phyloP scores from a whole-genome alignment of 768 basidiomycete species.

The Paxillus rubicundulus region DNA sequence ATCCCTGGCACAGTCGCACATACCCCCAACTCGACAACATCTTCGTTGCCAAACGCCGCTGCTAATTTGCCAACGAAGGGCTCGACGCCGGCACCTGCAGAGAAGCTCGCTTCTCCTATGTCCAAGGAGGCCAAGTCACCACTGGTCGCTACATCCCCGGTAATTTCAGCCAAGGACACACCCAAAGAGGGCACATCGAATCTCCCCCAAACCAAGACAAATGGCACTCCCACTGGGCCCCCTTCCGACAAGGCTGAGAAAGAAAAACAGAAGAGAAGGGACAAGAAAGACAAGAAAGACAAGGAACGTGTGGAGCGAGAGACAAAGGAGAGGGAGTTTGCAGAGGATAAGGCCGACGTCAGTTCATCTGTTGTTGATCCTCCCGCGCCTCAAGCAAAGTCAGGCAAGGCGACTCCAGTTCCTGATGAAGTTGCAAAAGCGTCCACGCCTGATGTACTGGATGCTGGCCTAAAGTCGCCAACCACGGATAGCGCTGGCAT shows the following conservation, averaged over 20 bases:
- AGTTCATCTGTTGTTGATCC: constrained; percentile 26
- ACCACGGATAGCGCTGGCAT: constrained; percentile 57
- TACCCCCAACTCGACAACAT: constrained; percentile 57
- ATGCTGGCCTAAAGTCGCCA: constrained; percentile 50
- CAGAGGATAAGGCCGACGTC: constrained; percentile 34
- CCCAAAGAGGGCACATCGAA: constrained; percentile 36
- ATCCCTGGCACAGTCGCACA: constrained; percentile 48
- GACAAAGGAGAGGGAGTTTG: constrained; percentile 36
- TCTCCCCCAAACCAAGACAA: constrained; percentile 31
- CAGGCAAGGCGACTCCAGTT: constrained; percentile 40
- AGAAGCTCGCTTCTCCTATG: constrained; percentile 35
- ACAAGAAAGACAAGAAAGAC: constrained; percentile 63
- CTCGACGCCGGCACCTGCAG: constrained; percentile 33
- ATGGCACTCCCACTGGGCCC: constrained; percentile 30
- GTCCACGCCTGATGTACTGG: constrained; percentile 25
- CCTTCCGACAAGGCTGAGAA: constrained; percentile 51
- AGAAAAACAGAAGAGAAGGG: constrained; percentile 57
- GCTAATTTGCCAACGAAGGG: constrained; percentile 34
- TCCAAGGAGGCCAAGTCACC: constrained; percentile 34
- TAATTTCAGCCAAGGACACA: constrained; percentile 25
- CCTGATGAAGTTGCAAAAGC: constrained; percentile 24
- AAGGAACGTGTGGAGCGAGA: constrained; percentile 47
- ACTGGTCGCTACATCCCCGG: constrained; percentile 35
- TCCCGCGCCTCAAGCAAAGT: constrained; percentile 26
- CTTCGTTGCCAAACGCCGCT: constrained; percentile 44